Evolutionary conservation across 441 rosid genomes (phyloP), one percentile per base, ranked within the genome.

Genomic region (Populus hybrid): DNA sequence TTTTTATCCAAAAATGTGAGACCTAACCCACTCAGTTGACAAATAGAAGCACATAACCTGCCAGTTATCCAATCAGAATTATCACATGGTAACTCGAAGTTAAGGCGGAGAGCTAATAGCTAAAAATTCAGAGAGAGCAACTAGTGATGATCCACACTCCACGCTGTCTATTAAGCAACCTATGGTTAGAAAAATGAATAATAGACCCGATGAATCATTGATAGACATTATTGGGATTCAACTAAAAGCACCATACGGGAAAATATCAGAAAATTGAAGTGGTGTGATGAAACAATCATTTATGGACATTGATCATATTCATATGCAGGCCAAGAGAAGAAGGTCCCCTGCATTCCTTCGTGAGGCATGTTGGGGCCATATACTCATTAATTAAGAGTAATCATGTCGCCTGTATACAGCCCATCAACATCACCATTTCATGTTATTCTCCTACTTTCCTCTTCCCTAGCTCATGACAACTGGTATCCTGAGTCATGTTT

Each of bases 391-490:
- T 38, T 63, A 73, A 68, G 59, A 79, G 68, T 65, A 73, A 73
- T 77, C 42, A 78, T 73, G 68, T 72, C 61, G 57, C 26, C 67
- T 69, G 69, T 67, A 40, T 69, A 76, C 80, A 76, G 67, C 69
- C 63, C 59, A 69, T 80, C 76, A 35, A 79, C 77, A 72, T 80
- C 79, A 65, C 66, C 79, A 21, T 70, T 77, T 28, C 54, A 70
- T 67, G 80, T 78, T 65, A 73, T 76, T 82, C 76, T 69, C 72
- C 59, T 69, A 16, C 70, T 21, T 74, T 73, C 40, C 50, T 70
- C 73, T 78, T 80, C 72, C 75, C 66, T 76, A 64, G 71, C 50
- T 69, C 80, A 42, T 76, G 67, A 79, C 80, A 71, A 72, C 80
- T 57, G 40, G 79, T 34, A 50, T 69, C 68, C 75, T 20, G 76